These are phyloP conservation scores for Friedmanniomyces endolithicus DNA, from an alignment of 495 filamentous ascomycete species.

Conservation along the genomic window DNA sequence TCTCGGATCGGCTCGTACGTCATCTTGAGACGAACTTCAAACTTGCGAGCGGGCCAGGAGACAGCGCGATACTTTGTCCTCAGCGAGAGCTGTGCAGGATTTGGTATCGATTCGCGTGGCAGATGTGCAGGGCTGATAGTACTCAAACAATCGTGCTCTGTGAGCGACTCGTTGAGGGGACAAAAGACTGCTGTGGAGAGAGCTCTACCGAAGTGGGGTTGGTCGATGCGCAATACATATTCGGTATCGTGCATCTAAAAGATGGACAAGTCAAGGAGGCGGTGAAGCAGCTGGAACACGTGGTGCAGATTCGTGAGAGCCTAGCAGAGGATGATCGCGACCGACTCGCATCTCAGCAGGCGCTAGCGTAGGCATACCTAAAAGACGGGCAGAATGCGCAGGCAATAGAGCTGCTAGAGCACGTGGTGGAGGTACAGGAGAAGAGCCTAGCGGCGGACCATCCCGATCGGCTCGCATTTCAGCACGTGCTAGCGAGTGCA, in stretches of 20 bases:
- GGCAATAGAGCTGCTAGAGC: constrained; percentile 8
- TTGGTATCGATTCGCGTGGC: background rate
- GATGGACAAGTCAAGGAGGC: background rate
- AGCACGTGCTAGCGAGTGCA: constrained; percentile 24
- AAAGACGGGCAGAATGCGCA: constrained; percentile 1
- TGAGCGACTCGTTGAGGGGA: background rate
- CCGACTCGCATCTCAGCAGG: constrained; percentile 13
- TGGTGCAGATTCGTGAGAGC: background rate
- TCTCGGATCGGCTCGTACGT: background rate
- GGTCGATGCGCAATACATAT: background rate
- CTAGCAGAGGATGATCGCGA: background rate
- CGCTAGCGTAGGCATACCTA: constrained; percentile 22
- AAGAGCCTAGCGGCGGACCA: constrained; percentile 20
- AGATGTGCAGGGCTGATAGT: background rate
- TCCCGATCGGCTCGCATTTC: constrained; percentile 24
- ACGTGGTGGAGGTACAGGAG: constrained; percentile 5
- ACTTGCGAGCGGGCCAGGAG: background rate
- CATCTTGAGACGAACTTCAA: background rate
- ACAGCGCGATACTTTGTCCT: background rate
- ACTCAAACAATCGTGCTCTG: background rate
- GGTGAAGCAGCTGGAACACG: constrained; percentile 1
- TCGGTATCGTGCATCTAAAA: background rate
- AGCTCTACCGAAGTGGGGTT: background rate
- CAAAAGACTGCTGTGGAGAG: background rate
- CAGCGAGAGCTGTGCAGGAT: background rate